These are phyloP conservation scores for Lasiosphaeris hirsuta DNA, from an alignment of 495 filamentous ascomycete species.

Conservation along the genomic window DNA sequence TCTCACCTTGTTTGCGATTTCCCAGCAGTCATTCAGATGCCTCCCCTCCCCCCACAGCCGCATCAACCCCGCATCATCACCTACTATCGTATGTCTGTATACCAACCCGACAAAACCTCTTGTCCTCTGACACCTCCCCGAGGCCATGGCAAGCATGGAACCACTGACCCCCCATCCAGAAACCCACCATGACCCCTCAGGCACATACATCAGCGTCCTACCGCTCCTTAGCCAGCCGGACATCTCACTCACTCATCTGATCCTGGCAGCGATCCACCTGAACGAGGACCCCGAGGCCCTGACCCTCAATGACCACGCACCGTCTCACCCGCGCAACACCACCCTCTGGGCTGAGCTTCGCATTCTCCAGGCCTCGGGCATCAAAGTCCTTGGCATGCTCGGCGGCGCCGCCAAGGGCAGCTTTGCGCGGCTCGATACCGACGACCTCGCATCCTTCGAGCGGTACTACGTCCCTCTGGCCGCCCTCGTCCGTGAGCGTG, in stretches of 20 bases:
- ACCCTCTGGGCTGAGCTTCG: conserved; percentile 68
- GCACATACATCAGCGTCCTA: conserved; percentile 63
- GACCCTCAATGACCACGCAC: conserved; percentile 73
- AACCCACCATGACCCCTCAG: conserved; percentile 52
- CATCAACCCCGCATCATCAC: conserved; percentile 16
- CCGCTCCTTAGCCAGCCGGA: conserved; percentile 60
- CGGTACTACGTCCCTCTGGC: conserved; percentile 62
- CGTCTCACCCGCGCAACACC: conserved; percentile 52
- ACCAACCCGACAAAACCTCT: neutral
- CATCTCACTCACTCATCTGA: conserved; percentile 64
- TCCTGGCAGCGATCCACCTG: conserved; percentile 77
- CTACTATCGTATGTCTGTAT: conserved; percentile 5
- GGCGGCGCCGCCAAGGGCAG: conserved; percentile 74
- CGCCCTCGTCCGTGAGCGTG: conserved; percentile 55
- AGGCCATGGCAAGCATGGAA: neutral
- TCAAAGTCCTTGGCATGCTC: conserved; percentile 78
- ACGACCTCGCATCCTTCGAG: conserved; percentile 53
- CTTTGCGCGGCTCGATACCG: conserved; percentile 60
- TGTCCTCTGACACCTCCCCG: neutral
- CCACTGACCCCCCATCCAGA: conserved; percentile 21
- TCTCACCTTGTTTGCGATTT: too few species aligned
- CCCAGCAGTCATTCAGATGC: neutral
- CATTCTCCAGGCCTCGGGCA: conserved; percentile 59
- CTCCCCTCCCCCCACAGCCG: conserved; percentile 15
- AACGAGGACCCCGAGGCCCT: conserved; percentile 61